Percentiles rank a stretch among this genome's conserved stretches.
phyloP scores from a whole-genome alignment of 768 basidiomycete species.

The Hypholoma sublateritium region DNA sequence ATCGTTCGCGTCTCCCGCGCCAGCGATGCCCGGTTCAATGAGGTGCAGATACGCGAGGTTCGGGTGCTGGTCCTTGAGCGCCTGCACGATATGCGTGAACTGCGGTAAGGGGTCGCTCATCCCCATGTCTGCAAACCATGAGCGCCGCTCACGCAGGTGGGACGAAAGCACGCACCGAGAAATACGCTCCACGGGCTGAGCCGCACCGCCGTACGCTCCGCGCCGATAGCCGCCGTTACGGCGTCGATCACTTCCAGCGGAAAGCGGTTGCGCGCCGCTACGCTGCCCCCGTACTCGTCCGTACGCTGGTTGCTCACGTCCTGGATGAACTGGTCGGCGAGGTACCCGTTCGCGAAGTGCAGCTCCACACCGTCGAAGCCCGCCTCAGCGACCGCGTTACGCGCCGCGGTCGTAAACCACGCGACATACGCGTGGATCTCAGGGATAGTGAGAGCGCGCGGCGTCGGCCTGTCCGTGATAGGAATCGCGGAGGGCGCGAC shows the following conservation, averaged over 20 bases:
- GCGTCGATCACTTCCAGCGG: constrained; percentile 53
- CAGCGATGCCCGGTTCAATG: constrained; percentile 35
- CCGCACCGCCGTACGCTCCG: constrained; percentile 52
- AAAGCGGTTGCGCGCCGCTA: constrained; percentile 62
- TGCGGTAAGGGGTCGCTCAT: constrained; percentile 56
- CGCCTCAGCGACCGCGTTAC: constrained; percentile 51
- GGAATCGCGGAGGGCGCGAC: constrained; percentile 33
- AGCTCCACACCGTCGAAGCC: constrained; percentile 69
- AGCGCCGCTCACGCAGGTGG: constrained; percentile 13
- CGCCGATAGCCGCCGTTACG: constrained; percentile 50
- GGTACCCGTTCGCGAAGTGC: constrained; percentile 45
- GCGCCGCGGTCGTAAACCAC: constrained; percentile 55
- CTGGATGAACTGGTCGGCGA: constrained; percentile 65
- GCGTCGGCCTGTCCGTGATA: constrained; percentile 22
- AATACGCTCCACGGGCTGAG: constrained; percentile 54
- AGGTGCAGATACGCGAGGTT: constrained; percentile 53
- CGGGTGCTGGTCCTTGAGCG: constrained; percentile 39
- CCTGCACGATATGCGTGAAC: constrained; percentile 47
- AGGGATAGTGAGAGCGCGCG: constrained; percentile 40
- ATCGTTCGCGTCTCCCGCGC: not conserved
- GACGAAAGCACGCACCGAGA: constrained; percentile 30
- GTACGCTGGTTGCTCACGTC: constrained; percentile 54
- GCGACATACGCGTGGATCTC: constrained; percentile 52
- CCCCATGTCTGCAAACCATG: constrained; percentile 38
- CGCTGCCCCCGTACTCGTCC: constrained; percentile 68